Conservation (phyloP, 2,329 filamentous ascomycete genomes). For the Talaromyces amestolkiae region DNA sequence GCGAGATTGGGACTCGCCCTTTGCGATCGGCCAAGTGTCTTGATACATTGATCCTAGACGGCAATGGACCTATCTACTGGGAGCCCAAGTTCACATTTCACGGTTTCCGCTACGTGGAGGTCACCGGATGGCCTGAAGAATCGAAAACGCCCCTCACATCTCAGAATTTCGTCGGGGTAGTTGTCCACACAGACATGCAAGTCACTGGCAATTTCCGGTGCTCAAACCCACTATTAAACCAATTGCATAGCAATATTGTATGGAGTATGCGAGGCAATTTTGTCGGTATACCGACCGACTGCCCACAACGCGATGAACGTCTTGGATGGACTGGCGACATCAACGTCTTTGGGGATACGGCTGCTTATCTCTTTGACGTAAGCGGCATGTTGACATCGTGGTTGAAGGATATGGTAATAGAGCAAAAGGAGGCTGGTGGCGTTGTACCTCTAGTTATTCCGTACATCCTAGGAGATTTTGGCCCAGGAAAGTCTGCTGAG, state of each 20-base stretch:
- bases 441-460: conserved; percentile 31
- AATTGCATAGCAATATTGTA: conserved; percentile 53
- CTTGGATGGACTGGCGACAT: conserved; percentile 55
- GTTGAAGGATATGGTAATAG: conserved; percentile 48
- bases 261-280: conserved; percentile 62
- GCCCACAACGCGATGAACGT: conserved; percentile 56
- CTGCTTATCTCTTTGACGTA: conserved; percentile 48
- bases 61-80: conserved; percentile 30
- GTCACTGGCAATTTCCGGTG: conserved; percentile 51
- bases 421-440: conserved; percentile 26
- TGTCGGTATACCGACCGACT: conserved; percentile 57
- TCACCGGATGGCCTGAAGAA: conserved; percentile 44
- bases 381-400: conserved; percentile 51
- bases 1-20: conserved; percentile 41
- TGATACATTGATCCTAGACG: conserved; percentile 39
- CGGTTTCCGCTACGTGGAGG: conserved; percentile 51
- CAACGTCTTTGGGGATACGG: conserved; percentile 50
- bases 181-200: conserved; percentile 52
- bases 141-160: background rate
- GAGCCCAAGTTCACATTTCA: conserved; percentile 52
- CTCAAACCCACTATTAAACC: conserved; percentile 50
- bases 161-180: conserved; percentile 29
- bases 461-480: conserved; percentile 19
- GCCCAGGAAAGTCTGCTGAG: conserved; percentile 19
- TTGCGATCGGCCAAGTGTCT: conserved; percentile 42